Base-by-base conservation (phyloP, 352 stramenopile species). In the Phytophthora lateralis region DNA sequence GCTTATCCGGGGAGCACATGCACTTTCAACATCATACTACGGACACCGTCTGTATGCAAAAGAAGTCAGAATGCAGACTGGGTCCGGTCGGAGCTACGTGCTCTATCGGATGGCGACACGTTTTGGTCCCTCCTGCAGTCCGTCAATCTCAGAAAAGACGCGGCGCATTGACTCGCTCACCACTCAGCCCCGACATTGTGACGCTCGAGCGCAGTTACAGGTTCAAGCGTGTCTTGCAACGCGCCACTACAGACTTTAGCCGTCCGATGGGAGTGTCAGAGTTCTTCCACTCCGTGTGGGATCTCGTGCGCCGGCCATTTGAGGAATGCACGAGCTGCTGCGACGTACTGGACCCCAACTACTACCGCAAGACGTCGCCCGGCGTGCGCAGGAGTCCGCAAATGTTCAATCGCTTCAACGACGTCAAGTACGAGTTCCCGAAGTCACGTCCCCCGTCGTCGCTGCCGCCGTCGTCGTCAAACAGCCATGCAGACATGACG, bases 301-400 rank as follows among this genome's bases (percentile, higher is more conserved):
- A 76, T 26, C 41, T 79, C n/a, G 48, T 79, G 37, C 35, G 71
- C 10, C 63, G 57, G 37, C 66, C 71, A 26, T 79, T 79, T 32
- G 60, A 65, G 44, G 62, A 75, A 46, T 79, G 67, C 30, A 66
- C 57, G 43, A 75, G 58, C 38, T 75, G 71, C 51, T 69, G 55
- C 48, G 69, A 69, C 21, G 55, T 79, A 15, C 55, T 70, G 32
- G 71, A 79, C 62, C 49, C 54, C 14, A 47, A 68, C 51, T 75
- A 75, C 62, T 75, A 69, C 35, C 53, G 62, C 56, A 72, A 72
- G 41, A 69, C 62, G 34, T 79, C 71, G n/a, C 71, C 71, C 1
- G 71, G 71, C 21, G 71, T 73, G 45, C 54, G 43, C 37, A 58
- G 57, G 18, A 68, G 49, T 20, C 58, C 62, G 29, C 71, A 68